Conservation (phyloP, 2,329 filamentous ascomycete genomes). For the Alternaria gaisen region DNA sequence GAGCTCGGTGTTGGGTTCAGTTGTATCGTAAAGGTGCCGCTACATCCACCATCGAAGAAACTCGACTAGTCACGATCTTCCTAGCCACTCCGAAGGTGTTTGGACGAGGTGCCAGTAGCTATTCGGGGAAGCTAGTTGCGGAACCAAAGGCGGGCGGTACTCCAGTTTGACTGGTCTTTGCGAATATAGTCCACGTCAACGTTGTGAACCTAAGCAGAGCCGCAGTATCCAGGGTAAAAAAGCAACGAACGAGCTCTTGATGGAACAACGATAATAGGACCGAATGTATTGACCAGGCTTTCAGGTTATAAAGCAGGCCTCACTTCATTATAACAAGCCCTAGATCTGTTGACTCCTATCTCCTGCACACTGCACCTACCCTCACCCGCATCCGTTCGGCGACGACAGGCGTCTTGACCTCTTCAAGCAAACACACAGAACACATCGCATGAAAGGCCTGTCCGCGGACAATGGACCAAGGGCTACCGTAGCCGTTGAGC, state of each 20-base stretch:
- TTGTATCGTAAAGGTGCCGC: background rate
- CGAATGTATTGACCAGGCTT: slow-evolving; percentile 27
- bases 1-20: background rate
- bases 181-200: background rate
- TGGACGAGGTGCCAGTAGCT: background rate
- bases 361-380: slow-evolving; percentile 14
- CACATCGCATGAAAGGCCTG: slow-evolving; percentile 7
- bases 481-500: slow-evolving; percentile 19
- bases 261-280: slow-evolving; percentile 23
- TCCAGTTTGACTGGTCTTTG: slow-evolving; percentile 1
- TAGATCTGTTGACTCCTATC: slow-evolving; percentile 1
- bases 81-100: background rate
- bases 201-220: slow-evolving; percentile 8
- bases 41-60: background rate
- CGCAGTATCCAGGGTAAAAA: slow-evolving; percentile 13
- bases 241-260: slow-evolving; percentile 12
- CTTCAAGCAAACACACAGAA: slow-evolving; percentile 11
- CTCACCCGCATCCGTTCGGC: slow-evolving; percentile 2
- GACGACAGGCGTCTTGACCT: slow-evolving; percentile 6
- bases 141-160: slow-evolving; percentile 1
- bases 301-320: slow-evolving; percentile 24
- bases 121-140: background rate
- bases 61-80: background rate
- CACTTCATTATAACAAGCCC: slow-evolving; percentile 6
- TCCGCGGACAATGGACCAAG: slow-evolving; percentile 2